Evolutionary conservation across 352 stramenopile genomes (phyloP), one percentile per base, ranked within the genome.

Genomic region (Phytophthora megakarya): DNA sequence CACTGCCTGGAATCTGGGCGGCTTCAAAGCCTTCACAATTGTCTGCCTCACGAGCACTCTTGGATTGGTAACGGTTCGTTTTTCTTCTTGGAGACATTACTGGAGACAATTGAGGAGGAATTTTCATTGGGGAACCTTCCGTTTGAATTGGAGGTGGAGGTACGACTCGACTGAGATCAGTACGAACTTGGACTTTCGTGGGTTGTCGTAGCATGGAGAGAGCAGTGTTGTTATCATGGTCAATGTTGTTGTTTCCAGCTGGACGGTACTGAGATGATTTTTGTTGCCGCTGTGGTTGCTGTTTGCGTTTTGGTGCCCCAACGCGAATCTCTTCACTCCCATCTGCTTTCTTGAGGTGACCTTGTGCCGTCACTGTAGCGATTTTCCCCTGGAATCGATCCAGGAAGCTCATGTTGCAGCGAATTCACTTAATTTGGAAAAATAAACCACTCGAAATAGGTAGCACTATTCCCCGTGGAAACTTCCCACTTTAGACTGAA

Each of bases 301-400:
- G 42, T 42, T 81, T 89, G 15, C 79, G 77, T 53, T 90, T 90
- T 1, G 81, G 76, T 0, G 78, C 74, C 2, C 86, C 86, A 13
- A 90, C 84, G 3, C 86, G 86, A 49, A 94, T 90, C 63, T 91
- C 86, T 46, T 94, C 84, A 52, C 80, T 91, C 18, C 86, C 86
- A 46, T 92, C 86, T 7, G 82, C 80, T 39, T 90, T 90, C 56
- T 86, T 89, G 9, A 93, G 72, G 25, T 91, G 84, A 0, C 84
- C 84, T 50, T 93, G 84, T 3, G 83, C 84, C 3, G 82, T 93
- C 61, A 95, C 86, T 1, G 84, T 93, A 47, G 82, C 78, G 48
- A 92, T 92, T 70, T 95, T 95, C 54, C 82, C 79, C 42, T 92
- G 83, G 59, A 95, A 95, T 45, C 86, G 73, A 54, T 92, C 83